Percentiles rank a stretch among this genome's conserved stretches.
Evolutionary conservation across 2,329 filamentous ascomycete genomes (phyloP).

Genomic region (Pseudocercospora pini-densiflorae): DNA sequence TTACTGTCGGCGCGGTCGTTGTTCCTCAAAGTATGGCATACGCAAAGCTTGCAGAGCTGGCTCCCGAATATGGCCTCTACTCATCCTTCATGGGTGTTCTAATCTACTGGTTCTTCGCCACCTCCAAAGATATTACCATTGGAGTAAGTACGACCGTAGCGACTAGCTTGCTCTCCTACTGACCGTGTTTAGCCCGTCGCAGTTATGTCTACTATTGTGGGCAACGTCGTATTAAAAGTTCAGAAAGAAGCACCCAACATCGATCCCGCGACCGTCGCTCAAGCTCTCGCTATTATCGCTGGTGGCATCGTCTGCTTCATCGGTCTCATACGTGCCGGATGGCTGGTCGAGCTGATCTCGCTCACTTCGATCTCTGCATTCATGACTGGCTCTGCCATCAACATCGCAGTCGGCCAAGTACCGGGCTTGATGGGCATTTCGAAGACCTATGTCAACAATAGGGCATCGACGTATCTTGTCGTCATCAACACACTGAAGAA

Average conservation of each 20-base stretch:
- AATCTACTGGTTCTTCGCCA: conserved; percentile 97
- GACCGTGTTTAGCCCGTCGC: conserved; percentile 73
- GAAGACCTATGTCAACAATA: conserved; percentile 65
- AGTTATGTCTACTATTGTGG: conserved; percentile 90
- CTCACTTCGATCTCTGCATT: conserved; percentile 90
- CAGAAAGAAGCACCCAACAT: conserved; percentile 61
- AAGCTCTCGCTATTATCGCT: conserved; percentile 75
- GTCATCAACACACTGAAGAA: conserved; percentile 81
- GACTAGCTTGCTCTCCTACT: conserved; percentile 9
- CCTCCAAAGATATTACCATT: conserved; percentile 98
- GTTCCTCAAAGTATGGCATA: conserved; percentile 99
- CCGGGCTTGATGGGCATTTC: conserved; percentile 79
- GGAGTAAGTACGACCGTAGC: conserved; percentile 63
- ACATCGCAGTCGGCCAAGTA: conserved; percentile 83
- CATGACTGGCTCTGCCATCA: conserved; percentile 95
- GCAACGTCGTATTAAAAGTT: conserved; percentile 75
- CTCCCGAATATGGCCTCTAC: conserved; percentile 83
- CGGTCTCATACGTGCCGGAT: conserved; percentile 79
- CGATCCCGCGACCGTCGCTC: conserved; percentile 71
- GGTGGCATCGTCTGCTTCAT: conserved; percentile 79
- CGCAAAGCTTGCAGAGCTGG: conserved; percentile 79
- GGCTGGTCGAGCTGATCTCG: conserved; percentile 92
- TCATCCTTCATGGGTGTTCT: conserved; percentile 96
- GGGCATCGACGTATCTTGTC: conserved; percentile 78
- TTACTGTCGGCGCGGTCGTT: conserved; percentile 77